phyloP scores from a whole-genome alignment of 2,329 filamentous ascomycete species.

The Penicillium sp. region DNA sequence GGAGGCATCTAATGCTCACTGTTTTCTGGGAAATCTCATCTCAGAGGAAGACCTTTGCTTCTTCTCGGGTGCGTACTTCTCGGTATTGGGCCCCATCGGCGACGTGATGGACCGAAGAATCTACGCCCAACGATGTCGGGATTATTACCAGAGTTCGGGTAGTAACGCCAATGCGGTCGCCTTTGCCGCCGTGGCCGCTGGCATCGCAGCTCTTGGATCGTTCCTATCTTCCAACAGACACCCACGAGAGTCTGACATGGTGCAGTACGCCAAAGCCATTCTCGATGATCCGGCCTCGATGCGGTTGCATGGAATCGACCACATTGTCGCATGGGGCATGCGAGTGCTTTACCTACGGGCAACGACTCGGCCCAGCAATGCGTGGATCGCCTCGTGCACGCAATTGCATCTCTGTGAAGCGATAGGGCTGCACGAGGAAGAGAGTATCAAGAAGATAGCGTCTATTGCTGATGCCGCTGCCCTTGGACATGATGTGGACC shows the following conservation, averaged over 20 bases:
- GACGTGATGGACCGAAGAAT: constrained; percentile 31
- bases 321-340: constrained; percentile 36
- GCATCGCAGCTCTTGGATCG: constrained; percentile 32
- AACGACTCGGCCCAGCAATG: constrained; percentile 35
- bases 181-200: constrained; percentile 35
- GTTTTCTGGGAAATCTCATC: constrained; percentile 28
- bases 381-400: constrained; percentile 39
- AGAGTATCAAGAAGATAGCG: constrained; percentile 32
- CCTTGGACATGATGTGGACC: constrained; percentile 35
- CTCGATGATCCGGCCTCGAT: constrained; percentile 37
- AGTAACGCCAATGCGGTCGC: constrained; percentile 16
- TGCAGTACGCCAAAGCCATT: constrained; percentile 37
- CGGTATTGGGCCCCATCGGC: constrained; percentile 23
- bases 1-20: constrained; percentile 29
- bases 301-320: constrained; percentile 30
- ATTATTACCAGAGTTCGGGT: constrained; percentile 28
- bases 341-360: constrained; percentile 35
- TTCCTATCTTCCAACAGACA: constrained; percentile 31
- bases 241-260: constrained; percentile 31
- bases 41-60: constrained; percentile 29
- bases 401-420: constrained; percentile 36
- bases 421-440: constrained; percentile 34
- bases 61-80: constrained; percentile 31
- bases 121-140: constrained; percentile 32
- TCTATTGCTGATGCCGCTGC: constrained; percentile 24